These are phyloP conservation scores for Anthostomella pinea DNA, from an alignment of 2,329 filamentous ascomycete species.

Conservation along the genomic window DNA sequence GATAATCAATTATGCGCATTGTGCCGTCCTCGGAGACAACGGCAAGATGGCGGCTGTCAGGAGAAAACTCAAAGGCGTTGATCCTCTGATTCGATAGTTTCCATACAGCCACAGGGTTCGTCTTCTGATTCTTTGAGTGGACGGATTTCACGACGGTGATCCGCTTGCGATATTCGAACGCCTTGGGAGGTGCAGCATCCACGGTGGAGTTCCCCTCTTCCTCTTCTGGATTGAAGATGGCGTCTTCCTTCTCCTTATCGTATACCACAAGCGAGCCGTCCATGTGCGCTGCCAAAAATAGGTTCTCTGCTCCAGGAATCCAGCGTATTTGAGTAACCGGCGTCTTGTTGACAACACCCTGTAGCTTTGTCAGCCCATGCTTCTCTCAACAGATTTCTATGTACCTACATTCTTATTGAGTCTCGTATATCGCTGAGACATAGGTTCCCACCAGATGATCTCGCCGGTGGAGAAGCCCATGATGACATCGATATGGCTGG, in stretches of 20 bases:
- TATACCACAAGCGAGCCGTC: conserved; percentile 91
- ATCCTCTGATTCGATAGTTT: conserved; percentile 88
- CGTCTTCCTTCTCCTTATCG: conserved; percentile 87
- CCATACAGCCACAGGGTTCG: conserved; percentile 90
- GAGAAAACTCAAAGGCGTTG: conserved; percentile 89
- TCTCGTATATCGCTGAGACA: conserved; percentile 91
- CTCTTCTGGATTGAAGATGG: conserved; percentile 36
- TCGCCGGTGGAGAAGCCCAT: conserved; percentile 97
- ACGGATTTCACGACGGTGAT: conserved; percentile 86
- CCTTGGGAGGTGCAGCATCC: conserved; percentile 35
- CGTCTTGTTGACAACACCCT: conserved; percentile 83
- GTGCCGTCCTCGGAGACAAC: conserved; percentile 90
- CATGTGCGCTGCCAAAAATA: conserved; percentile 89
- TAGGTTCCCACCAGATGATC: conserved; percentile 97
- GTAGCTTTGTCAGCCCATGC: too few species aligned
- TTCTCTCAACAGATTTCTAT: too few species aligned
- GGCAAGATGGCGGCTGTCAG: conserved; percentile 81
- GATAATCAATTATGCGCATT: conserved; percentile 84
- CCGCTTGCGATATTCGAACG: conserved; percentile 39
- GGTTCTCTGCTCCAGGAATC: conserved; percentile 89
- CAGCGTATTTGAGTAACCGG: conserved; percentile 86
- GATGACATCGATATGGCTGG: conserved; percentile 81
- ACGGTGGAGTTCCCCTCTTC: conserved; percentile 34
- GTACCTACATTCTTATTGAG: conserved; percentile 96
- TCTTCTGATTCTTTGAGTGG: conserved; percentile 88